Percentiles rank a stretch among this genome's conserved stretches.
These are phyloP conservation scores for Xylaria digitata DNA, from an alignment of 2,329 filamentous ascomycete genomes.

Conservation along the genomic window DNA sequence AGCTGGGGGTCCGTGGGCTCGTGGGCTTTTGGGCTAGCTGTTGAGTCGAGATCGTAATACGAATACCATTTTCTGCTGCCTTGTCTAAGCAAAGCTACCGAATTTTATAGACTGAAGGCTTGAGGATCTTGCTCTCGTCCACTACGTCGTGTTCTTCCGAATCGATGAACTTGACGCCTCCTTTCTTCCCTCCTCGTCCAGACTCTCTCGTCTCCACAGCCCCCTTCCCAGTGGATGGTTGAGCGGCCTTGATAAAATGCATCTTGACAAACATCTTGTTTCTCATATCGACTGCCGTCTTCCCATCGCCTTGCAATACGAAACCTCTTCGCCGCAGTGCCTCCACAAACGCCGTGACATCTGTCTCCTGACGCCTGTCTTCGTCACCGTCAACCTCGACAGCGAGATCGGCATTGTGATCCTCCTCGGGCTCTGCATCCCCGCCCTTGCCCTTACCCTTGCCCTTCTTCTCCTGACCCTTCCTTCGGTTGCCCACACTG, in stretches of 20 bases:
- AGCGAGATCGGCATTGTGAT: constrained; percentile 68
- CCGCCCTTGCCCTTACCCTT: constrained; percentile 61
- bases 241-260: constrained; percentile 88
- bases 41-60: constrained; percentile 4
- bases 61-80: background rate
- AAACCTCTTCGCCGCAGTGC: constrained; percentile 86
- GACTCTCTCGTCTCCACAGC: constrained; percentile 54
- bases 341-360: constrained; percentile 87
- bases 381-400: constrained; percentile 78
- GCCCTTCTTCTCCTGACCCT: constrained; percentile 53
- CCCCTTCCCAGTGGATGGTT: constrained; percentile 81
- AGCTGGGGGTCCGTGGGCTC: background rate
- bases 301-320: constrained; percentile 75
- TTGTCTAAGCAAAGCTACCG: constrained; percentile 61
- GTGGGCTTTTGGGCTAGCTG: background rate
- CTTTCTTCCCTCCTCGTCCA: constrained; percentile 44
- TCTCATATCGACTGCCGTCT: constrained; percentile 76
- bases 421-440: constrained; percentile 60
- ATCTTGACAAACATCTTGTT: constrained; percentile 99
- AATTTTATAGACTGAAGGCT: constrained; percentile 96
- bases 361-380: constrained; percentile 76
- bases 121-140: constrained; percentile 76
- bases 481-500: constrained; percentile 77
- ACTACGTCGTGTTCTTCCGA: constrained; percentile 69
- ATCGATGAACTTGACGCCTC: constrained; percentile 69